Evolutionary conservation across 129 eudicot species (phyloP).

Genomic region (Arctium lappa): DNA sequence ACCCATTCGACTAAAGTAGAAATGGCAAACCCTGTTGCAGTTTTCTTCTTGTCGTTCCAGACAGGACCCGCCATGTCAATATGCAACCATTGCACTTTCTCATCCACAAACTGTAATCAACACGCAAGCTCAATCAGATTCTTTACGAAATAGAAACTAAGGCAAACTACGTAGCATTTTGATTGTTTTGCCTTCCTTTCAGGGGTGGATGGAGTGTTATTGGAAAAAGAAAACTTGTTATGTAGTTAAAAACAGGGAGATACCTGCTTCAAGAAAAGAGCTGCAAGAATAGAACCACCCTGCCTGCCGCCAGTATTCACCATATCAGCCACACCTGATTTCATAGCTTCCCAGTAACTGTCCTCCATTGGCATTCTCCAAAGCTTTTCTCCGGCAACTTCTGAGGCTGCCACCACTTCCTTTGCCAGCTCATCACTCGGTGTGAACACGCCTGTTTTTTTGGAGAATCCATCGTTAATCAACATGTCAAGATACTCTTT

Average conservation of each 20-base stretch:
- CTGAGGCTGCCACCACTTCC: conserved; percentile 85
- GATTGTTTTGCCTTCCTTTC: no score
- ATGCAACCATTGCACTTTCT: conserved; percentile 94
- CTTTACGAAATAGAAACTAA: no score
- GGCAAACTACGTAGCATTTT: no score
- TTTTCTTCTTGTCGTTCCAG: conserved; percentile 83
- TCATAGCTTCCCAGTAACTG: conserved; percentile 95
- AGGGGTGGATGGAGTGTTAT: no score
- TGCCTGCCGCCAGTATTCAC: conserved; percentile 90
- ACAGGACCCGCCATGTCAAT: conserved; percentile 98
- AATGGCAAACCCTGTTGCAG: conserved; percentile 77
- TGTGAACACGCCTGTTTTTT: conserved; percentile 68
- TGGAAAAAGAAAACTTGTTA: no score
- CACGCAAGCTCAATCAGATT: background rate
- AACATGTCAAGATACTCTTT: background rate
- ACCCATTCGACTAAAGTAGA: conserved; percentile 92
- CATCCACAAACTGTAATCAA: conserved; percentile 80
- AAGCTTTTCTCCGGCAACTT: conserved; percentile 77
- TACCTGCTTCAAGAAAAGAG: conserved; percentile 95
- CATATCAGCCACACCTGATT: conserved; percentile 97
- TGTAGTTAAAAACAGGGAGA: background rate
- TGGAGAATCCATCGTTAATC: background rate
- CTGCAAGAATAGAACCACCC: conserved; percentile 93
- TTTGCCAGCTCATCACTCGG: conserved; percentile 91
- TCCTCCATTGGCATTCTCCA: conserved; percentile 99